Conservation (phyloP, 805 yeast genomes). For the Ogataea nitratoaversa region DNA sequence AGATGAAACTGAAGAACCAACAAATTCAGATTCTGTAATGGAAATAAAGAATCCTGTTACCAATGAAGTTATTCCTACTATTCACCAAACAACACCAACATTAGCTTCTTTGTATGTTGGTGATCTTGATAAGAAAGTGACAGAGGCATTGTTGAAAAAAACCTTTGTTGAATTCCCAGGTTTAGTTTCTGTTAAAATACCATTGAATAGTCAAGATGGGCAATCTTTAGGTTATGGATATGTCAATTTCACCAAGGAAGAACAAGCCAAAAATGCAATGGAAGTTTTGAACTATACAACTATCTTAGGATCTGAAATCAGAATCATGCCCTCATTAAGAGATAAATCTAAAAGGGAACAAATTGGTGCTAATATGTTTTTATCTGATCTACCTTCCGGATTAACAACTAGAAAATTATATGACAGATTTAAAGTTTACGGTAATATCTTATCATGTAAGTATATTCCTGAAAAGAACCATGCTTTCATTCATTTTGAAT, state of each 20-base stretch:
- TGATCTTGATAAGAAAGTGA: constrained; percentile 46
- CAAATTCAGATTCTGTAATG: too few species aligned
- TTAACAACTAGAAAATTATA: constrained; percentile 29
- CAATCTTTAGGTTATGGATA: constrained; percentile 70
- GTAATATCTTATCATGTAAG: constrained; percentile 30
- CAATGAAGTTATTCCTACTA: too few species aligned
- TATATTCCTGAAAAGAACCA: constrained; percentile 20
- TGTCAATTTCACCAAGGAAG: constrained; percentile 49
- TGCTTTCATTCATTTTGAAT: constrained; percentile 40
- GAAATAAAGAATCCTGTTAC: too few species aligned
- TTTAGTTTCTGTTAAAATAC: constrained; percentile 55
- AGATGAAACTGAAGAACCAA: too few species aligned
- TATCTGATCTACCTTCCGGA: constrained; percentile 40
- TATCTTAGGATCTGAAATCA: constrained; percentile 39
- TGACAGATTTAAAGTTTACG: constrained; percentile 25
- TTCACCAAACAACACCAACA: too few species aligned
- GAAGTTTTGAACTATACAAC: constrained; percentile 51
- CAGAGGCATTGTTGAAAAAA: constrained; percentile 43
- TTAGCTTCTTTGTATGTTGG: constrained; percentile 55
- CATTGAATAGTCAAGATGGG: constrained; percentile 49
- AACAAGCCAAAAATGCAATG: constrained; percentile 53
- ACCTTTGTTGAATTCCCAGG: constrained; percentile 42
- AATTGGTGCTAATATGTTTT: constrained; percentile 48
- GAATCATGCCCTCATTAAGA: constrained; percentile 54
- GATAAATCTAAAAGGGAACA: constrained; percentile 36